Evolutionary conservation across 352 stramenopile genomes (phyloP).

Genomic region (Paralagenidium karlingii): DNA sequence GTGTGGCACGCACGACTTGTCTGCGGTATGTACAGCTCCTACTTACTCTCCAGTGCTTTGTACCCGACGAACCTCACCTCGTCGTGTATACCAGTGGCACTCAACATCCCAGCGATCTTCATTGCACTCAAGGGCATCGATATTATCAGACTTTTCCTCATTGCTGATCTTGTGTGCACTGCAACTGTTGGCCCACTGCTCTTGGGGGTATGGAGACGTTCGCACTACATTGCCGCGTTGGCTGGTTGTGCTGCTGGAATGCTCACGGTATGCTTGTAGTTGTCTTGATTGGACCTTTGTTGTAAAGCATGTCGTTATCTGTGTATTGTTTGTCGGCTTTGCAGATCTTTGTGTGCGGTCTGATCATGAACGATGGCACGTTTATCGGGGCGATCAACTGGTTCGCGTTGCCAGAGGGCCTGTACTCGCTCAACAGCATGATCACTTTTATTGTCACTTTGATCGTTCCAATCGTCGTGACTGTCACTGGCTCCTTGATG

Average conservation of each 20-base stretch:
- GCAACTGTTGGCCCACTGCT: constrained; percentile 62
- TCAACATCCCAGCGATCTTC: constrained; percentile 51
- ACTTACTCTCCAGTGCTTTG: background rate
- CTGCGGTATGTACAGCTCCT: constrained; percentile 15
- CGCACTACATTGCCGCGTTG: constrained; percentile 21
- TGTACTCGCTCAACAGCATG: constrained; percentile 70
- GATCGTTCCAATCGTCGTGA: constrained; percentile 40
- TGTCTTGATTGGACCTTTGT: too few species aligned
- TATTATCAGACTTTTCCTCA: constrained; percentile 64
- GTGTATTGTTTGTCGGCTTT: too few species aligned
- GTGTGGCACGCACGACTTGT: constrained; percentile 39
- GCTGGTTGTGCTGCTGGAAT: constrained; percentile 39
- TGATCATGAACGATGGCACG: constrained; percentile 26
- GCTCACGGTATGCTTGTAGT: constrained; percentile 59
- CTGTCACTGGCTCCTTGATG: constrained; percentile 38
- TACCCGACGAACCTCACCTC: background rate
- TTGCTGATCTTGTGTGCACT: constrained; percentile 61
- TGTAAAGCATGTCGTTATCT: too few species aligned
- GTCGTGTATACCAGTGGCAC: constrained; percentile 20
- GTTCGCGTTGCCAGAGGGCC: constrained; percentile 58
- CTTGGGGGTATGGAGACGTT: constrained; percentile 38
- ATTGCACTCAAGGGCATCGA: constrained; percentile 56
- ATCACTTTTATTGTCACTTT: constrained; percentile 66
- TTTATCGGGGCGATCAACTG: constrained; percentile 69
- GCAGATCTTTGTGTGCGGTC: too few species aligned